These are phyloP conservation scores for Debaryomycetaceae sp. DNA, from an alignment of 1,139 yeast species.

Conservation along the genomic window DNA sequence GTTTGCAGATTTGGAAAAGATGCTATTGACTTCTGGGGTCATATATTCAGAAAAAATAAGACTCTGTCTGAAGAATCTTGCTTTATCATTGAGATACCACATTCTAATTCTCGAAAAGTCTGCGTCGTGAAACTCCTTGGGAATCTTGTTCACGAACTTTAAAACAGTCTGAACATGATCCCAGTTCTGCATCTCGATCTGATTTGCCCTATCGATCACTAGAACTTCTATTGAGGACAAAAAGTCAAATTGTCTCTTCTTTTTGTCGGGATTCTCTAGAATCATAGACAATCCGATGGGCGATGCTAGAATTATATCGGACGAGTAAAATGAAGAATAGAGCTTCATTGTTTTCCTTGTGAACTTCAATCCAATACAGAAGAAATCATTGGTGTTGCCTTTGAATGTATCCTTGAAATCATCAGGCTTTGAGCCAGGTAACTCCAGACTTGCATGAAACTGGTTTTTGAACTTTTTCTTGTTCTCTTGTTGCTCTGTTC, in stretches of 20 bases:
- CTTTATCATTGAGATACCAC: conserved; percentile 89
- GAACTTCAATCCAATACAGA: conserved; percentile 83
- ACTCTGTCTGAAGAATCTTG: conserved; percentile 72
- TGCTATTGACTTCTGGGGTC: conserved; percentile 78
- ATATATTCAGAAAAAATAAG: conserved; percentile 67
- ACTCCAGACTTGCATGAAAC: conserved; percentile 56
- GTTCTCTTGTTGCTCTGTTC: conserved; percentile 75
- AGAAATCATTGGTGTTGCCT: conserved; percentile 91
- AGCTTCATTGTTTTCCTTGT: conserved; percentile 84
- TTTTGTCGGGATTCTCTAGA: conserved; percentile 61
- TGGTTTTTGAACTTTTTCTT: conserved; percentile 70
- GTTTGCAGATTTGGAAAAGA: conserved; percentile 58
- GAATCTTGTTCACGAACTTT: conserved; percentile 71
- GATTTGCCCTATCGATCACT: conserved; percentile 79
- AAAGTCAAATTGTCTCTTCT: conserved; percentile 64
- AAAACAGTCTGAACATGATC: conserved; percentile 74
- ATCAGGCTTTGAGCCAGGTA: conserved; percentile 65
- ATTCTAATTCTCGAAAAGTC: conserved; percentile 89
- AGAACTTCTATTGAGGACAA: conserved; percentile 83
- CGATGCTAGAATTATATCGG: conserved; percentile 87
- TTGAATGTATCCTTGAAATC: conserved; percentile 78
- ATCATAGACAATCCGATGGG: conserved; percentile 88
- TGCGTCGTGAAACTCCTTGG: conserved; percentile 74
- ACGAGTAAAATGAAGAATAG: conserved; percentile 78
- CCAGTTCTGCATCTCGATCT: conserved; percentile 92